Evolutionary conservation across 495 filamentous ascomycete genomes (phyloP).

Genomic region (Lasiosphaeris hirsuta): DNA sequence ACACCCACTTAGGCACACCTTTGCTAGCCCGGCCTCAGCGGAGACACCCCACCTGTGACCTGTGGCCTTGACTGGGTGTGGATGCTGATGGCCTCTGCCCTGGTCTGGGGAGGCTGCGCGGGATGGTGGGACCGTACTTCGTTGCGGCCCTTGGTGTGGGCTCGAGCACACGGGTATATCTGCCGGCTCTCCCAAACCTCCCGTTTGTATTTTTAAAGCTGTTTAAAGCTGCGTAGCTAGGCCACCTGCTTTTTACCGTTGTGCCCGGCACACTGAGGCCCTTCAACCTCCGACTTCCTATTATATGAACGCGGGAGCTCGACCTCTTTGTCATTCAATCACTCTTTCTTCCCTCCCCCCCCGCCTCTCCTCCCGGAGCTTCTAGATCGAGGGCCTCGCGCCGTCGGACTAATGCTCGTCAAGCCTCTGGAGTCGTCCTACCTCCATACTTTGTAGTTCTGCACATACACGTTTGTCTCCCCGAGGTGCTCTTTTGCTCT

Average conservation of each 20-base stretch:
- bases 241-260: neutral
- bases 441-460: slow-evolving; percentile 15
- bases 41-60: too few relatives aligned
- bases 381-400: slow-evolving; percentile 16
- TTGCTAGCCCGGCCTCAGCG: too few relatives aligned
- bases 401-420: slow-evolving; percentile 21
- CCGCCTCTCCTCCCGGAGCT: slow-evolving; percentile 11
- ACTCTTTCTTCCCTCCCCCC: slow-evolving; percentile 12
- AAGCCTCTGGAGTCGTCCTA: slow-evolving; percentile 17
- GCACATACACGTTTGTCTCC: slow-evolving; percentile 22
- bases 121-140: neutral
- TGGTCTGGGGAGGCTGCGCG: neutral
- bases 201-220: neutral
- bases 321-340: neutral
- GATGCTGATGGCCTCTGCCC: neutral
- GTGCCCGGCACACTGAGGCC: slow-evolving; percentile 2
- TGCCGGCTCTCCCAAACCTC: slow-evolving; percentile 1
- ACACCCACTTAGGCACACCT: too few relatives aligned
- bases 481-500: slow-evolving; percentile 1
- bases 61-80: too few relatives aligned
- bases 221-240: slow-evolving; percentile 5
- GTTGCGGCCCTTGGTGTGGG: slow-evolving; percentile 3
- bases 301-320: slow-evolving; percentile 23
- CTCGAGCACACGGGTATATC: slow-evolving; percentile 8
- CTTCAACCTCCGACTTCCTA: slow-evolving; percentile 3